These are phyloP conservation scores for Sonneratia caseolaris DNA, from an alignment of 345 rosid genomes.

Conservation along the genomic window DNA sequence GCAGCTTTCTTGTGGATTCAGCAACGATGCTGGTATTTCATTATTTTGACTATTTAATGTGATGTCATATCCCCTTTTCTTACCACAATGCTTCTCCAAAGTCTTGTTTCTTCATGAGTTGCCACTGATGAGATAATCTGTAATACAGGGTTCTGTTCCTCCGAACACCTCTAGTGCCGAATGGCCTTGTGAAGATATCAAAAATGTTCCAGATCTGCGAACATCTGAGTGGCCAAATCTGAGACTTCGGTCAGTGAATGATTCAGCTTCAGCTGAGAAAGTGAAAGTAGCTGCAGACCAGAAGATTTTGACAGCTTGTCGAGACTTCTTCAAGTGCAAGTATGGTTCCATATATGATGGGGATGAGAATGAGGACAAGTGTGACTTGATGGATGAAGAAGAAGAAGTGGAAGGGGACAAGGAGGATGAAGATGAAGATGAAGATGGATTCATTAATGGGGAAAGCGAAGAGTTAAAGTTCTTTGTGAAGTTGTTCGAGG, in stretches of 20 bases:
- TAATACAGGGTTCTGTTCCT: conserved; percentile 3
- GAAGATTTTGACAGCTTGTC: conserved; percentile 33
- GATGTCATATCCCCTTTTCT: not conserved
- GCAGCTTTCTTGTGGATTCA: conserved; percentile 11
- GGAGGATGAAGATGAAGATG: conserved; percentile 2
- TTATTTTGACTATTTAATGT: not conserved
- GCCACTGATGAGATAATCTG: not conserved
- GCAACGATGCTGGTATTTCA: conserved; percentile 15
- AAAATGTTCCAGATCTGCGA: not conserved
- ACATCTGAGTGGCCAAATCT: conserved; percentile 7
- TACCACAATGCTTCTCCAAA: not conserved
- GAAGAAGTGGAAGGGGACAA: not conserved
- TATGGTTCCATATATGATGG: conserved; percentile 13
- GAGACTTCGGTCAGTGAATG: not conserved
- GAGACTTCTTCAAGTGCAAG: conserved; percentile 25
- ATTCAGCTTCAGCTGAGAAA: conserved; percentile 9
- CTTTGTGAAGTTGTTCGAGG: conserved; percentile 34
- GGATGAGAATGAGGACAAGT: not conserved
- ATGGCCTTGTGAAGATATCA: conserved; percentile 18
- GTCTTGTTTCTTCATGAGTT: not conserved
- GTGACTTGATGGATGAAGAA: conserved; percentile 1
- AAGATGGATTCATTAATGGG: not conserved
- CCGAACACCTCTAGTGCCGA: not conserved
- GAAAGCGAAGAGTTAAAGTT: conserved; percentile 30
- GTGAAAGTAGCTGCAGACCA: conserved; percentile 20